Evolutionary conservation across 345 rosid species (phyloP).

Genomic region (Streptanthus diversifolius): DNA sequence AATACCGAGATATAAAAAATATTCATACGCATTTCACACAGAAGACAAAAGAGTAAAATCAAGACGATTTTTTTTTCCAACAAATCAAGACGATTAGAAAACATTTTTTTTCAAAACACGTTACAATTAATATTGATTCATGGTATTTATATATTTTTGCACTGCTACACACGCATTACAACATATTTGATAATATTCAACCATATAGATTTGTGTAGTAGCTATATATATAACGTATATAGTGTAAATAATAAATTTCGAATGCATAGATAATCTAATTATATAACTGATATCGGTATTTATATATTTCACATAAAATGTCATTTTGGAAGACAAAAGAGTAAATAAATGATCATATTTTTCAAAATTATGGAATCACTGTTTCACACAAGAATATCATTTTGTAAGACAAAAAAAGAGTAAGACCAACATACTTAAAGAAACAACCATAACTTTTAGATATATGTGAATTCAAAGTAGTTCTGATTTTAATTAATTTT

Average conservation of each 20-base stretch:
- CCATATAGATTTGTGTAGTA: not conserved
- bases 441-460: slow-evolving; percentile 4
- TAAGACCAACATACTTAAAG: slow-evolving; percentile 16
- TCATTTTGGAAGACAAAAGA: not conserved
- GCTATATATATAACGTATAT: too few relatives aligned
- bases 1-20: not conserved
- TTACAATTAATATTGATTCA: too few relatives aligned
- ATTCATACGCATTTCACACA: not conserved
- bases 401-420: not conserved
- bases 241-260: too few relatives aligned
- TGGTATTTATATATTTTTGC: too few relatives aligned
- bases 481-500: slow-evolving; percentile 1
- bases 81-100: not conserved
- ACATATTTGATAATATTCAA: too few relatives aligned
- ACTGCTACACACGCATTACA: too few relatives aligned
- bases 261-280: not conserved
- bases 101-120: too few relatives aligned
- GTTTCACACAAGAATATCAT: not conserved
- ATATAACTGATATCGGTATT: not conserved
- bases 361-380: not conserved
- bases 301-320: not conserved
- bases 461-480: slow-evolving; percentile 12
- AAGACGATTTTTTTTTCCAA: too few relatives aligned
- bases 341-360: not conserved
- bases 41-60: not conserved